A percentile compares a stretch with the other conserved stretches of the same genome.
phyloP scores from a whole-genome alignment of 176 grass and related monocot species.

The Musa acuminata region DNA sequence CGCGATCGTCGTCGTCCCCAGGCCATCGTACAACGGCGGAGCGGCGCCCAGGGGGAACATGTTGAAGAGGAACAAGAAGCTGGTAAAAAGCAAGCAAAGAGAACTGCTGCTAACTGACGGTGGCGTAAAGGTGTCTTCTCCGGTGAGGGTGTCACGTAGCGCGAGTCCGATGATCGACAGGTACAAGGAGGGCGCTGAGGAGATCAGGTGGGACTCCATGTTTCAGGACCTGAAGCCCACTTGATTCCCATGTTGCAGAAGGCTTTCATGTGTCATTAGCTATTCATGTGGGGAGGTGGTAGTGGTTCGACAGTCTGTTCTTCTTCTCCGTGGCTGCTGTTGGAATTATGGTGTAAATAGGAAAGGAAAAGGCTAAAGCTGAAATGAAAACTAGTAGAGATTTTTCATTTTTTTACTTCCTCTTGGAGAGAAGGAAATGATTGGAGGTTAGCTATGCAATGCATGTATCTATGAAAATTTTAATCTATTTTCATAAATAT shows the following conservation, averaged over 20 bases:
- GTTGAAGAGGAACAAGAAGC: constrained; percentile 29
- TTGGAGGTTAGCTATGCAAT: no score
- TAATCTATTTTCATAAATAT: no score
- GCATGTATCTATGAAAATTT: no score
- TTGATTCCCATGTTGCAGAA: constrained; percentile 5
- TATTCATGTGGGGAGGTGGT: no score
- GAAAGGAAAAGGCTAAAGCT: no score
- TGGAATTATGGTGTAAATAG: no score
- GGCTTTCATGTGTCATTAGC: not conserved
- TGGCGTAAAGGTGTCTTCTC: not conserved
- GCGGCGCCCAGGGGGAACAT: constrained; percentile 9
- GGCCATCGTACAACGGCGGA: constrained; percentile 7
- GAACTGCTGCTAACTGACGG: not conserved
- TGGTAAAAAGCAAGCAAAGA: not conserved
- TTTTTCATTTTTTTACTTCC: no score
- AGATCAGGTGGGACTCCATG: constrained; percentile 75
- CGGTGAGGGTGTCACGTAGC: not conserved
- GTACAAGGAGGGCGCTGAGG: constrained; percentile 15
- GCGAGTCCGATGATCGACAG: constrained; percentile 1
- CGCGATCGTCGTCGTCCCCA: constrained; percentile 17
- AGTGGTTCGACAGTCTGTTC: no score
- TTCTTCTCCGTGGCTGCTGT: no score
- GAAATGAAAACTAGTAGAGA: no score
- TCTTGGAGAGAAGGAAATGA: no score
- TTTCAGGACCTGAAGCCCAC: constrained; percentile 85